Base-by-base conservation (phyloP, 345 rosid genomes). In the Bruguiera sexangula region DNA sequence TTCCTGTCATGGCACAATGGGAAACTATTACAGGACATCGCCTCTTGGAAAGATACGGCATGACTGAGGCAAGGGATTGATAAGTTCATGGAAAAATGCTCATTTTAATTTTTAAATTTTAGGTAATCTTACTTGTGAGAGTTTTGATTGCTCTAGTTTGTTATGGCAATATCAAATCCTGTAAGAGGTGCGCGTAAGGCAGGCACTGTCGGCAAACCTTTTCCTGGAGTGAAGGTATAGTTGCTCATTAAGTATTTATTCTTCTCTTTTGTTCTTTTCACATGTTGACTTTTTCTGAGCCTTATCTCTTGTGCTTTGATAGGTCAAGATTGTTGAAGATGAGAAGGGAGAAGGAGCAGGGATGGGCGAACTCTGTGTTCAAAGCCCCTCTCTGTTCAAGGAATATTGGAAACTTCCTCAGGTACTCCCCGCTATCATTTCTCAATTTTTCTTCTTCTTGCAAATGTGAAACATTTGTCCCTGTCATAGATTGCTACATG, bases 381-480 rank as follows among this genome's bases (percentile, higher is more conserved):
- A 81, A 84, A 90, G 99, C 82, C 98, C 98, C 78, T 90, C 99
- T 36, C 62, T 92, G 75, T 95, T 95, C 81, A 95, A 81, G 81
- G 96, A 87, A 72, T 95, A 95, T 82, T 95, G 98, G 99, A 92
- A 88, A 72, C 98, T 88, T 83, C 96, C 98, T 22, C 79, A 95
- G 86, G 98, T 88, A 72, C 71, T 73, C 58, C 62, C 24, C 3
- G 18, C 37, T 8, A 53, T 56, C 21, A 1, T 27, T 51, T 11
- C 37, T 34, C 37, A 34, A 34, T 7, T 34, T 34, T 34, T 7
- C 37, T 34, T 7, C 37, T 34, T 34, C 37, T 34, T 34, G 37
- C 2, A 2, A 34, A 34, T 8, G 9, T 1, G 37, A 7, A 34
- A 34, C 2, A 9, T 34, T 34, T 34, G 37, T 34, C 37, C 37